Conservation (phyloP, 305 asterid genomes). For the Striga hermonthica region DNA sequence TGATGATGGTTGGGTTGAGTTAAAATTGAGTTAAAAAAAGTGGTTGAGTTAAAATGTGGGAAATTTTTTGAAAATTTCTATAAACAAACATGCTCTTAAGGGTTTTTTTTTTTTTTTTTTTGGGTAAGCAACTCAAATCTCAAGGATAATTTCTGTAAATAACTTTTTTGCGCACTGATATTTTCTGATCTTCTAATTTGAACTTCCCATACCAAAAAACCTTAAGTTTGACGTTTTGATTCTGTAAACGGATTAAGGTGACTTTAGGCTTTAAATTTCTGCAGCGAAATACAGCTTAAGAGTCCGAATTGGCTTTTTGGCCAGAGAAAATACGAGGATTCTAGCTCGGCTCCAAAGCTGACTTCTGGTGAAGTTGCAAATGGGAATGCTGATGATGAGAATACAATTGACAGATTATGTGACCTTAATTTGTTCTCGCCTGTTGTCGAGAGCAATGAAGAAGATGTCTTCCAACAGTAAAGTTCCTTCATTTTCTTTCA, state of each 20-base stretch:
- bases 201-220: neutral
- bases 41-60: too few species aligned
- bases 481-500: conserved; percentile 19
- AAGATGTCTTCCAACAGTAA: conserved; percentile 82
- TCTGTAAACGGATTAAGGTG: conserved; percentile 13
- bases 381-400: conserved; percentile 50
- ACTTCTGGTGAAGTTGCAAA: conserved; percentile 48
- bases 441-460: conserved; percentile 59
- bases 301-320: conserved; percentile 99
- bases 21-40: too few species aligned
- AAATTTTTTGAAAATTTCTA: too few species aligned
- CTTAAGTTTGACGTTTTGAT: conserved; percentile 1
- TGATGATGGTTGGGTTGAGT: too few species aligned
- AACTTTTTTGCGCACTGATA: neutral
- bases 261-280: conserved; percentile 23
- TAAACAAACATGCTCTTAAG: too few species aligned
- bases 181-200: neutral
- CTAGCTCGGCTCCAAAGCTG: conserved; percentile 49
- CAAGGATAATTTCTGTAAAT: neutral
- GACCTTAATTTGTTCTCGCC: conserved; percentile 78
- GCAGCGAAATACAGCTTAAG: conserved; percentile 95
- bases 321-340: conserved; percentile 78
- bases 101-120: neutral
- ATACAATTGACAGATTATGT: conserved; percentile 45
- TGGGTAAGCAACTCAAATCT: neutral